Evolutionary conservation across 371 early-diverging fungal genomes (phyloP), one percentile per base, ranked within the genome.

Genomic region (Basidiobolus meristosporus): DNA sequence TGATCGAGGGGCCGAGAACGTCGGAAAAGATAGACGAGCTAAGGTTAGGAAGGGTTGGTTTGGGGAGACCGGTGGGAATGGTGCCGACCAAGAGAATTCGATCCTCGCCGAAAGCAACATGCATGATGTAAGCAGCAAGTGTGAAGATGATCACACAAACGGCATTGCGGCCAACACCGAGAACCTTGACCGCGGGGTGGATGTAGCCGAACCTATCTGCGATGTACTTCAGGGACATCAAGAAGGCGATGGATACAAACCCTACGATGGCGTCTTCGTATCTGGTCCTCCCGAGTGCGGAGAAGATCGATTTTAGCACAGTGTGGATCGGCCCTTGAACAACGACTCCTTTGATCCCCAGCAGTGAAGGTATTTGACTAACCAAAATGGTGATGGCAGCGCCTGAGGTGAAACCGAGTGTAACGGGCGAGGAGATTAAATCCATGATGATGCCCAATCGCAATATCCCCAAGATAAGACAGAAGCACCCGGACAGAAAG

Each of bases 371-470:
- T 16, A 45, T 36, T 51, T 89, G 87, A 21, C 70, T 66, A 39
- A 77, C 56, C 15, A 75, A 70, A 50, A 89, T 82, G 39, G 64
- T 70, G 16, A 71, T 56, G 1, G 79, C 81, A 0, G 74, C 66
- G 2, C 77, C 81, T 14, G 65, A 66, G 54, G 73, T 79, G 38
- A 74, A 80, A 2, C 80, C 81, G 3, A 67, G 66, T 36, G 81
- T 66, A 0, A 68, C 78, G 11, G 74, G 70, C 10, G 53, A 56
- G 2, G 90, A 78, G 35, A 89, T 82, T 45, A 87, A 81, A 44
- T 90, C 88, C 15, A 86, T 74, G 9, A 90, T 47, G 42, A 84
- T 72, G 21, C 87, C 87, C 3, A 90, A 54, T 3, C 79, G 73
- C 26, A 85, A 56, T 12, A 83, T 53, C 11, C 88, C 84, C 23